Base-by-base conservation (phyloP, 225 moss, liverwort and hornwort species). In the Pleurozium schreberi region DNA sequence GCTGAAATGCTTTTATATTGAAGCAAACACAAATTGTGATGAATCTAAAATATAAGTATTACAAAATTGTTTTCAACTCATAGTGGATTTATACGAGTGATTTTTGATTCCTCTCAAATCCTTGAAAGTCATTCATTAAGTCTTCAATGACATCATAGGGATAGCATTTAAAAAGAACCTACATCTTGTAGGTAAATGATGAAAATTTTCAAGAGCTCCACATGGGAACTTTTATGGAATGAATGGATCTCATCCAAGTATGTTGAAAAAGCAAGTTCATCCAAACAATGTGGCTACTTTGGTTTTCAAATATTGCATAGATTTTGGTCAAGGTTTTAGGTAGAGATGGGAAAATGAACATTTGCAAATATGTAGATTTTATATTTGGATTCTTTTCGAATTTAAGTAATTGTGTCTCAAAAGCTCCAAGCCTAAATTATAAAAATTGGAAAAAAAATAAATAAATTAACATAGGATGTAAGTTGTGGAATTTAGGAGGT, bases 171-270 rank as follows among this genome's bases (percentile, higher is more conserved):
- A 36, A 47, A n/a, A n/a, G n/a, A n/a, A n/a, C n/a, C 8, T 0
- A 50, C 1, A 20, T 50, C 20, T 2, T 20, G 3, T 33, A 50
- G 2, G 5, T 0, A 1, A 0, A 21, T 33, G 1, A 36, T 52
- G 36, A 5, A 23, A 53, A 52, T 3, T 76, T 36, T 76, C 14
- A 52, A 52, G 14, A 76, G 22, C 52, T 52, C 14, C 8, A 52
- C 14, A 1, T 52, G 2, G 3, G 7, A 49, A 31, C 14, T 52
- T n/a, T 75, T 5, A 14, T 22, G 0, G 23, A 53, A 52, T 22
- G 9, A 50, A 36, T 23, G 14, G 2, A 36, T 22, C 36, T 23
- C 52, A 76, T 52, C 2, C 2, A 76, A 22, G 2, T 13, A 14
- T 49, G 0, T 33, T 12, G 1, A 33, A 0, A 20, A 75, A 50